Percentiles rank a stretch among this genome's conserved stretches.
These are phyloP conservation scores for Crithidia expoeki DNA, from an alignment of 208 protist genomes.

Conservation along the genomic window DNA sequence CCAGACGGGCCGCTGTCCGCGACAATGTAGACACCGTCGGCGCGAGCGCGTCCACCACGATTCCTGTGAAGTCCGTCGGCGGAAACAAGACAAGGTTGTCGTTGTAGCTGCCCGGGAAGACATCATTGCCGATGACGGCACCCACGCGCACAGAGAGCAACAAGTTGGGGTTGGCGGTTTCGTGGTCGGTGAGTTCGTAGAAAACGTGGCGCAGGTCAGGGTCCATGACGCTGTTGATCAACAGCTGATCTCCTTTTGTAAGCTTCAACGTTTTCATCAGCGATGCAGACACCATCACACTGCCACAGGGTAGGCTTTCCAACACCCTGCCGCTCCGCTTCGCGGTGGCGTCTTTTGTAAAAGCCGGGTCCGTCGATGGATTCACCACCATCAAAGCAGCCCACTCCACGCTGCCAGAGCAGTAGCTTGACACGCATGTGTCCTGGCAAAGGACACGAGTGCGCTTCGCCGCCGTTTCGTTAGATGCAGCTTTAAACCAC, in stretches of 20 bases:
- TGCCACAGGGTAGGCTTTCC: conserved; percentile 2
- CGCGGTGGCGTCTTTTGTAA: background rate
- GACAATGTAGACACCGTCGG: conserved; percentile 24
- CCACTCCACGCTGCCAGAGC: conserved; percentile 1
- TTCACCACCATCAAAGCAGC: conserved; percentile 7
- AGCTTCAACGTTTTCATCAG: conserved; percentile 7
- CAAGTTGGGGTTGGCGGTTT: conserved; percentile 16
- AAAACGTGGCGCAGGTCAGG: conserved; percentile 25
- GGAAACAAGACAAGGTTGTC: conserved; percentile 40
- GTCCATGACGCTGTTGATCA: conserved; percentile 25
- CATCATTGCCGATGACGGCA: conserved; percentile 13
- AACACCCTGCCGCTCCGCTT: background rate
- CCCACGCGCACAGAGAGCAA: conserved; percentile 35
- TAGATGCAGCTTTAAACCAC: conserved; percentile 1
- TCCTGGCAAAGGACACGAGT: conserved; percentile 12
- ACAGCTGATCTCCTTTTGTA: conserved; percentile 36
- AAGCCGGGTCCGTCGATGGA: conserved; percentile 4
- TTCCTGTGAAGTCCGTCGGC: conserved; percentile 20
- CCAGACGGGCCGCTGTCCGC: conserved; percentile 8
- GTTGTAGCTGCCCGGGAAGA: conserved; percentile 21
- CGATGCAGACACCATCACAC: background rate
- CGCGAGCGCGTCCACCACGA: conserved; percentile 39
- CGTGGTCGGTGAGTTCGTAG: background rate
- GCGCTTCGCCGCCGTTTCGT: background rate
- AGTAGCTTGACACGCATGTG: conserved; percentile 20